These are phyloP conservation scores for Tolypocladium guangdongense DNA, from an alignment of 2,329 filamentous ascomycete species.

Conservation along the genomic window DNA sequence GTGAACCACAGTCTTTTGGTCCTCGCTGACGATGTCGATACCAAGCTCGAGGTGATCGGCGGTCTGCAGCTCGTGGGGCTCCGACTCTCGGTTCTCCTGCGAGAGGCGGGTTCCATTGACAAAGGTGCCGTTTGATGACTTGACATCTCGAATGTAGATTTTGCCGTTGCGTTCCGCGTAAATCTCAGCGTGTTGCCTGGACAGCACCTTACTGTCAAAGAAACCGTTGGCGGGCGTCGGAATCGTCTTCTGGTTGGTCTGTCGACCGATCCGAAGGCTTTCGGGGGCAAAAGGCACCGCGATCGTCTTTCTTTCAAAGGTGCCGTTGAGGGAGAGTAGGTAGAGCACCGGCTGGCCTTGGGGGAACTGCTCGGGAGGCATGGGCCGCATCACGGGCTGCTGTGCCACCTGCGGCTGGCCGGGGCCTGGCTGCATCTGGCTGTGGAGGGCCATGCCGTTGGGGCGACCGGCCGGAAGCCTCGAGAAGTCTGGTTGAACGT, in stretches of 20 bases:
- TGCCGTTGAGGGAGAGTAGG: constrained; percentile 83
- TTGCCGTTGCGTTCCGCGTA: constrained; percentile 81
- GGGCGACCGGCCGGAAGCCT: constrained; percentile 30
- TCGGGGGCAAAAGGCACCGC: constrained; percentile 89
- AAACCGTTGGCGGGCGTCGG: constrained; percentile 87
- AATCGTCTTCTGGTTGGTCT: constrained; percentile 93
- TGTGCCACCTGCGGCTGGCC: constrained; percentile 27
- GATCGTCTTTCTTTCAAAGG: constrained; percentile 95
- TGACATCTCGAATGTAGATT: constrained; percentile 93
- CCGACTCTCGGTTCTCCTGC: constrained; percentile 89
- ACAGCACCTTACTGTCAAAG: constrained; percentile 97
- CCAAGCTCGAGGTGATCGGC: constrained; percentile 89
- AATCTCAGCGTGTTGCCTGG: constrained; percentile 89
- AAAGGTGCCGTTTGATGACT: constrained; percentile 97
- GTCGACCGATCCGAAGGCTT: constrained; percentile 84
- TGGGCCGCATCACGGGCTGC: constrained; percentile 50
- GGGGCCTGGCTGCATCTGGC: constrained; percentile 18
- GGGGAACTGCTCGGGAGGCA: constrained; percentile 46
- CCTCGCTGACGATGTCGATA: constrained; percentile 97
- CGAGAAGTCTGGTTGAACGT: constrained; percentile 35
- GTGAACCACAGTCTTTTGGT: constrained; percentile 96
- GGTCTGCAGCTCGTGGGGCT: constrained; percentile 85
- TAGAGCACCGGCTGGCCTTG: constrained; percentile 68
- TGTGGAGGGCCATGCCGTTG: constrained; percentile 30
- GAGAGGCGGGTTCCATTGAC: constrained; percentile 88